Percentiles rank a stretch among this genome's conserved stretches.
phyloP scores from a whole-genome alignment of 768 basidiomycete genomes.

The Suillus decipiens region DNA sequence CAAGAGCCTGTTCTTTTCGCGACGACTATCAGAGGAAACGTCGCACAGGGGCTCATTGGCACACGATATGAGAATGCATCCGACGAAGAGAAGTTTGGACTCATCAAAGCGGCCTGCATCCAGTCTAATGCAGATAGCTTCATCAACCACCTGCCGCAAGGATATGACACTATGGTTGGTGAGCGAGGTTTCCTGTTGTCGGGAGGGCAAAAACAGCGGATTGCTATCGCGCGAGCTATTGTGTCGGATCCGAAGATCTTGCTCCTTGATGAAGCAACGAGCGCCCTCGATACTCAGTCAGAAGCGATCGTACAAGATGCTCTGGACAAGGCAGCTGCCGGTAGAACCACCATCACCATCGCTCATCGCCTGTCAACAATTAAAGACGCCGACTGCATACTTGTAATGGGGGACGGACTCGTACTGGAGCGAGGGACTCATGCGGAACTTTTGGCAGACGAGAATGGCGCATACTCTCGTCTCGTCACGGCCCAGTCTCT shows the following conservation, averaged over 20 bases:
- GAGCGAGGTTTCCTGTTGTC: slow-evolving; percentile 50
- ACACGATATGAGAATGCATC: slow-evolving; percentile 41
- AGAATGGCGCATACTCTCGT: slow-evolving; percentile 42
- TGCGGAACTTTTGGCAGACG: slow-evolving; percentile 35
- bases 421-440: slow-evolving; percentile 47
- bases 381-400: slow-evolving; percentile 44
- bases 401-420: slow-evolving; percentile 46
- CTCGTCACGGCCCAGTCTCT: slow-evolving; percentile 46
- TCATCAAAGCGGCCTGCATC: slow-evolving; percentile 48
- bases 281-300: slow-evolving; percentile 49
- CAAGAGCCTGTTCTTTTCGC: slow-evolving; percentile 54
- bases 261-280: slow-evolving; percentile 51
- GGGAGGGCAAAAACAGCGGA: slow-evolving; percentile 54
- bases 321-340: slow-evolving; percentile 48
- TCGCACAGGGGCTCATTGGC: slow-evolving; percentile 47
- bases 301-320: slow-evolving; percentile 56
- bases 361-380: slow-evolving; percentile 40
- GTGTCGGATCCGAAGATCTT: slow-evolving; percentile 51
- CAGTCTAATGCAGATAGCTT: slow-evolving; percentile 57
- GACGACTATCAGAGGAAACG: slow-evolving; percentile 47
- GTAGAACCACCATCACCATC: slow-evolving; percentile 37
- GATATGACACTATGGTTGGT: slow-evolving; percentile 52
- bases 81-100: slow-evolving; percentile 42
- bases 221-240: slow-evolving; percentile 51
- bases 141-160: slow-evolving; percentile 46